A percentile compares a stretch with the other conserved stretches of the same genome.
Evolutionary conservation across 2,329 filamentous ascomycete species (phyloP).

Genomic region (Fusarium drepaniforme): DNA sequence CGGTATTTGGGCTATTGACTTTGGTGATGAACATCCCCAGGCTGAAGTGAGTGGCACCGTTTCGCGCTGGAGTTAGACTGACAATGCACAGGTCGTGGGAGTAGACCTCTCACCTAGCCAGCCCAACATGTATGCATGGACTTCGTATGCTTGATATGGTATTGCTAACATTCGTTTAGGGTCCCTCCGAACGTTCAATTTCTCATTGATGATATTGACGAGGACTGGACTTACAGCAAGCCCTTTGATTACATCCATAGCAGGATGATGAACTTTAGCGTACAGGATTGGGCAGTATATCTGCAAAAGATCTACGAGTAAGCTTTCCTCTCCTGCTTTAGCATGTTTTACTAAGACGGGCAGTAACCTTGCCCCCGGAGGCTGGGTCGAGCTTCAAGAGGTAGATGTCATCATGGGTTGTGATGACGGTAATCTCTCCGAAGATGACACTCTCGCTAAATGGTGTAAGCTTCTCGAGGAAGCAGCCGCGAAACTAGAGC

Average conservation of each 20-base stretch:
- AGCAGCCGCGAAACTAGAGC: conserved; percentile 42
- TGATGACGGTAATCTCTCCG: conserved; percentile 16
- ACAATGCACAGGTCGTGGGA: conserved; percentile 3
- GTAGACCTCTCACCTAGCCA: conserved; percentile 39
- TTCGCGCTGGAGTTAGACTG: neutral
- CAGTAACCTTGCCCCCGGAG: conserved; percentile 36
- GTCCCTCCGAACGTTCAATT: conserved; percentile 42
- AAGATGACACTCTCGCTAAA: conserved; percentile 28
- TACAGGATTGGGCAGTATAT: conserved; percentile 29
- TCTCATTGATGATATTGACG: conserved; percentile 41
- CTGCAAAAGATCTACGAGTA: neutral
- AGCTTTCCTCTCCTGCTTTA: neutral
- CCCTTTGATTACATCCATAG: conserved; percentile 42
- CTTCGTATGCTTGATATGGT: neutral
- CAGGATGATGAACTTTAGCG: conserved; percentile 34
- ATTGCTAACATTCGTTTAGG: neutral
- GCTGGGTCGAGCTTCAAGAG: conserved; percentile 34
- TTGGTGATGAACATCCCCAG: conserved; percentile 34
- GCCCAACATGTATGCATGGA: conserved; percentile 3
- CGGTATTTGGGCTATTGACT: conserved; percentile 33
- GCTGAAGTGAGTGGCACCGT: neutral
- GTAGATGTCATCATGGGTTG: conserved; percentile 30
- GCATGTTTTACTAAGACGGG: conserved; percentile 28
- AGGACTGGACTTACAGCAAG: conserved; percentile 36
- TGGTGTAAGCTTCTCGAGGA: conserved; percentile 43